These are phyloP conservation scores for Hypoxylon sp. DNA, from an alignment of 2,329 filamentous ascomycete genomes.

Conservation along the genomic window DNA sequence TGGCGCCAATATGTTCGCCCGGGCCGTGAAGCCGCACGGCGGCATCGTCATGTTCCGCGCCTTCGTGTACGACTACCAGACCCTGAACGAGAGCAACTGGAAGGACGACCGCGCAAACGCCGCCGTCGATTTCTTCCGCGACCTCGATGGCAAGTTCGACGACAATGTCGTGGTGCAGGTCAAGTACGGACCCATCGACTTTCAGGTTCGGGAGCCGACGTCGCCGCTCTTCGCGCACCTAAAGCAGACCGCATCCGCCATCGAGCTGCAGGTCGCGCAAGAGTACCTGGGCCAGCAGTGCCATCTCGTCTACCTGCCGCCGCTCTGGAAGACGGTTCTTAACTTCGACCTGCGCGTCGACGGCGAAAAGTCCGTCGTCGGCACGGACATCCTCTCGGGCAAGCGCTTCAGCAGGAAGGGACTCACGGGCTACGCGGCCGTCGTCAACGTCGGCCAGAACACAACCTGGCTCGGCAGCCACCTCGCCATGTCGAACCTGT, in stretches of 20 bases:
- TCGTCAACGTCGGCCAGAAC: constrained; percentile 75
- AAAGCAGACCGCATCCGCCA: constrained; percentile 59
- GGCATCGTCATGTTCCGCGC: constrained; percentile 77
- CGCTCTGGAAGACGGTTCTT: constrained; percentile 75
- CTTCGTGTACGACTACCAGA: constrained; percentile 73
- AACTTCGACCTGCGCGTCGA: constrained; percentile 75
- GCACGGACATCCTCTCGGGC: constrained; percentile 69
- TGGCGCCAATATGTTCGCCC: constrained; percentile 76
- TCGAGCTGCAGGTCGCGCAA: constrained; percentile 75
- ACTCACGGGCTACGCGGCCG: constrained; percentile 72
- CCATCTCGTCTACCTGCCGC: constrained; percentile 75
- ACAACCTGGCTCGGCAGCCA: constrained; percentile 77
- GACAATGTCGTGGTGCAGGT: constrained; percentile 79
- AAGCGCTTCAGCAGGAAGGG: constrained; percentile 65
- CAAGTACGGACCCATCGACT: constrained; percentile 80
- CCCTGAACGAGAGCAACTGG: constrained; percentile 69
- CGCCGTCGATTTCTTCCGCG: constrained; percentile 74
- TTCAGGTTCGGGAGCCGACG: constrained; percentile 75
- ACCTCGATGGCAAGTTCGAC: constrained; percentile 73
- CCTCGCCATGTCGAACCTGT: constrained; percentile 77
- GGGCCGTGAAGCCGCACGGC: constrained; percentile 66
- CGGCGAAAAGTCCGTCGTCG: constrained; percentile 64
- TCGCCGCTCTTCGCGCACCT: constrained; percentile 72
- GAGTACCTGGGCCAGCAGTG: constrained; percentile 79
- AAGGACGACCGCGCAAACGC: constrained; percentile 76